These are phyloP conservation scores for Trametes elegans DNA, from an alignment of 768 basidiomycete species.

Conservation along the genomic window DNA sequence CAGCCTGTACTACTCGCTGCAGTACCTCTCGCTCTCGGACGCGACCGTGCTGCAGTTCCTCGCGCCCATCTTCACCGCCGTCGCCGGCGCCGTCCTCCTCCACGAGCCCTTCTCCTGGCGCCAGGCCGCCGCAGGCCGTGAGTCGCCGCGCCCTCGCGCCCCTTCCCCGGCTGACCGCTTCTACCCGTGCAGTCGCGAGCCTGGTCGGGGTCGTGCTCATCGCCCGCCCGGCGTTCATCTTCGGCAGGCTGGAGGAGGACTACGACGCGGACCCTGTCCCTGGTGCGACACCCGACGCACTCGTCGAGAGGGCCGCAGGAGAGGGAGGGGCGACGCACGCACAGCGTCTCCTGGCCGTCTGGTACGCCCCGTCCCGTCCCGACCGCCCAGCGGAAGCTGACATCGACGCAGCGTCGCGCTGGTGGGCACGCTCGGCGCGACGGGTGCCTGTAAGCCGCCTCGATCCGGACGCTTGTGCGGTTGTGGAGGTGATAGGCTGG, in stretches of 20 bases:
- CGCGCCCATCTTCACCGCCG: slow-evolving; percentile 59
- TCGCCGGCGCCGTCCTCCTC: slow-evolving; percentile 60
- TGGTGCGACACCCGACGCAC: slow-evolving; percentile 3
- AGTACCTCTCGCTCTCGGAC: slow-evolving; percentile 77
- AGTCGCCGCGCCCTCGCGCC: slow-evolving; percentile 18
- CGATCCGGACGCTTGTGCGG: not conserved
- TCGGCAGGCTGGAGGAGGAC: slow-evolving; percentile 46
- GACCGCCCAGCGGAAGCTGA: not conserved
- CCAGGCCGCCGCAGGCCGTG: slow-evolving; percentile 56
- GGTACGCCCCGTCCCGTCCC: slow-evolving; percentile 33
- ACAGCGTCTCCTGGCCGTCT: slow-evolving; percentile 58
- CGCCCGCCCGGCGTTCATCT: slow-evolving; percentile 73
- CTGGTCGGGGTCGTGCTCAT: slow-evolving; percentile 79
- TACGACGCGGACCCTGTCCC: slow-evolving; percentile 3
- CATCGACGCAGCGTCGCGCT: slow-evolving; percentile 50
- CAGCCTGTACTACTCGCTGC: slow-evolving; percentile 67
- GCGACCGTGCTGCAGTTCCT: slow-evolving; percentile 77
- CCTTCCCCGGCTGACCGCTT: too few relatives aligned
- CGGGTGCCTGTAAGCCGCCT: slow-evolving; percentile 67
- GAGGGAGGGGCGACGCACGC: slow-evolving; percentile 30
- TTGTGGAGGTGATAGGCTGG: too few relatives aligned
- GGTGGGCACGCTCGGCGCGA: slow-evolving; percentile 60
- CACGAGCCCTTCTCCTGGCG: slow-evolving; percentile 55
- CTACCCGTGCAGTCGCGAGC: slow-evolving; percentile 46
- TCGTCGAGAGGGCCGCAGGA: too few relatives aligned